Conservation (phyloP, 2,329 filamentous ascomycete species). For the Colletotrichum euphorbiae region DNA sequence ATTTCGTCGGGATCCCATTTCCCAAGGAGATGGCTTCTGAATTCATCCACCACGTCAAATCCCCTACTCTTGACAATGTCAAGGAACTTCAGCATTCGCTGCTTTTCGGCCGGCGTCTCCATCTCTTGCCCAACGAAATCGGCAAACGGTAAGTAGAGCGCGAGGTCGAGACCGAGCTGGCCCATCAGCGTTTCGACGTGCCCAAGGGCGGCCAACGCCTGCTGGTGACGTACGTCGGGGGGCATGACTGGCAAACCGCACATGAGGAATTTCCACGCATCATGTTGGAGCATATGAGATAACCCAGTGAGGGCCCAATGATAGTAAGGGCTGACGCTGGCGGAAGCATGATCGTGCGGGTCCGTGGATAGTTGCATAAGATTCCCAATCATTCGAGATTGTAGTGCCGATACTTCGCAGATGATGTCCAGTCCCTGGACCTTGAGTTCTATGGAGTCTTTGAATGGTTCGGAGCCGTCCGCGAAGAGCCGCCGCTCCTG, state of each 20-base stretch:
- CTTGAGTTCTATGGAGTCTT: background rate
- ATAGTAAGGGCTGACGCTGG: slow-evolving; percentile 18
- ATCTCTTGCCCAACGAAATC: slow-evolving; percentile 18
- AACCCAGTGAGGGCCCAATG: slow-evolving; percentile 9
- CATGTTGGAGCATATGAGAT: background rate
- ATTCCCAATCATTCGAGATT: slow-evolving; percentile 5
- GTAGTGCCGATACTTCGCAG: background rate
- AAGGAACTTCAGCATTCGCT: slow-evolving; percentile 1
- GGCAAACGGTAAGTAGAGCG: slow-evolving; percentile 17
- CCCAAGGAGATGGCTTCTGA: background rate
- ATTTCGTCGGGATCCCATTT: background rate
- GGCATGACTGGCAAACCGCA: slow-evolving; percentile 18
- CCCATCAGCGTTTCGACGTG: slow-evolving; percentile 6
- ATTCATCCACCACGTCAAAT: slow-evolving; percentile 14
- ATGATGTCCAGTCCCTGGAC: slow-evolving; percentile 15
- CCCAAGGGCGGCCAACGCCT: slow-evolving; percentile 7
- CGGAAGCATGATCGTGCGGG: background rate
- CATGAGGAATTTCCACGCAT: slow-evolving; percentile 6
- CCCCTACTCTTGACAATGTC: background rate
- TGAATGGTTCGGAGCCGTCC: background rate
- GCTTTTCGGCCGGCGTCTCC: slow-evolving; percentile 5
- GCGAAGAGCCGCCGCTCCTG: background rate
- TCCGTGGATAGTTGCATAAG: background rate
- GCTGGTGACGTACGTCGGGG: slow-evolving; percentile 1
- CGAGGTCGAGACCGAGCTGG: background rate